Conservation (phyloP, 495 filamentous ascomycete genomes). For the Cenococcum geophilum region DNA sequence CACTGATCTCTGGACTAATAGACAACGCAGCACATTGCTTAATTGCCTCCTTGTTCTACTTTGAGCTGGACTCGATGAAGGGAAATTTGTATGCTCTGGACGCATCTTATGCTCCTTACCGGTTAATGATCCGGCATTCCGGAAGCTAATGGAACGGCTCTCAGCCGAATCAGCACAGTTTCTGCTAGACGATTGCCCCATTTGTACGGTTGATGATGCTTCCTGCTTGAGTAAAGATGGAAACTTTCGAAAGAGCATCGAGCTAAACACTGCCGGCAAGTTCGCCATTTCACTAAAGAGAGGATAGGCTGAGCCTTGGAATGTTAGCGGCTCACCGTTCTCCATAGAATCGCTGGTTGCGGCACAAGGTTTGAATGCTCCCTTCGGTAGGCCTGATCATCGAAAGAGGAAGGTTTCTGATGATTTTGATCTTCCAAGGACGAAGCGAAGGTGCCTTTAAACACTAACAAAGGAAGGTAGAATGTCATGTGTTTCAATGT, state of each 20-base stretch:
- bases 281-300: conserved; percentile 13
- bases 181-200: conserved; percentile 9
- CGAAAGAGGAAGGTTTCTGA: conserved; percentile 11
- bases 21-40: conserved; percentile 1
- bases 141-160: conserved; percentile 3
- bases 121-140: conserved; percentile 1
- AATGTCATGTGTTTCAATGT: too few relatives aligned
- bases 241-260: conserved; percentile 12
- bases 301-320: conserved; percentile 8
- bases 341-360: conserved; percentile 8
- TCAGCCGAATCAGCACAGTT: conserved; percentile 6
- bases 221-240: conserved; percentile 10
- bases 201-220: conserved; percentile 4
- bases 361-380: conserved; percentile 10
- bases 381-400: conserved; percentile 11
- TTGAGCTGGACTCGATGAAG: conserved; percentile 1
- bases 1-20: background rate
- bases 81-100: conserved; percentile 13
- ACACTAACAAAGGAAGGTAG: too few relatives aligned
- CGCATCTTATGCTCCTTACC: conserved; percentile 1
- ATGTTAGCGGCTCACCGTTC: conserved; percentile 18
- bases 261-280: conserved; percentile 4
- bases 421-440: background rate
- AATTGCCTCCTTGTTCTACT: conserved; percentile 8
- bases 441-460: background rate